Evolutionary conservation across 768 basidiomycete genomes (phyloP), one percentile per base, ranked within the genome.

Genomic region (Clathrus columnatus): DNA sequence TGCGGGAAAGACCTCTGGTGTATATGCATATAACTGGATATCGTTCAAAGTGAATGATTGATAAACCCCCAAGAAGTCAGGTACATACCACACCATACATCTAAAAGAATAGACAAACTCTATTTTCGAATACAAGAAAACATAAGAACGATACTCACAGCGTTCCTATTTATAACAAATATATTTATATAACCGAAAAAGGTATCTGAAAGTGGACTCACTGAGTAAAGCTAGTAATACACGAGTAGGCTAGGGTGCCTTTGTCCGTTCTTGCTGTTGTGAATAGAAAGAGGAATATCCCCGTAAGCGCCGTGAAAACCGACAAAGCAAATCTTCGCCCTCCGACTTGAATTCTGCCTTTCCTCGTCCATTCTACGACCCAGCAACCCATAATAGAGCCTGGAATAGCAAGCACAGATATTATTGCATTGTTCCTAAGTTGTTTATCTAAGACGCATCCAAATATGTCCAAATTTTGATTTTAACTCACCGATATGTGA

Each of bases 1-100:
- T 0, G 77, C 76, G 0, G 80, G 77, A 68, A 82, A 82, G 18
- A 78, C 76, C 61, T 82, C 80, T 1, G 80, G 80, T 7, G 80
- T 81, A 60, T 80, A 80, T 1, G 79, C 79, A 51, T 75, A 82
- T 14, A 80, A 67, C 57, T 54, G 24, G 20, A 41, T 36, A 2
- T 5, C 4, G 36, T 14, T 36, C 14, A n/a, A 17, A 16, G 6
- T 54, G 18, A 54, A 18, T 46, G 10, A 50, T 7, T 32, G 18
- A 17, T 50, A 17, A 26, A 26, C n/a, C 36, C 8, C 14, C 3
- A 23, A 52, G 7, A 27, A 16, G 16, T 11, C 20, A 1, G 17
- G 21, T 27, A 55, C 54, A 47, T 20, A 55, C 54, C 8, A 79
- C 71, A 8, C 76, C 79, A 57, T 79, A 78, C 75, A 77, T 63